These are phyloP conservation scores for Vigna mungo DNA, from an alignment of 306 rosid genomes.

Conservation along the genomic window DNA sequence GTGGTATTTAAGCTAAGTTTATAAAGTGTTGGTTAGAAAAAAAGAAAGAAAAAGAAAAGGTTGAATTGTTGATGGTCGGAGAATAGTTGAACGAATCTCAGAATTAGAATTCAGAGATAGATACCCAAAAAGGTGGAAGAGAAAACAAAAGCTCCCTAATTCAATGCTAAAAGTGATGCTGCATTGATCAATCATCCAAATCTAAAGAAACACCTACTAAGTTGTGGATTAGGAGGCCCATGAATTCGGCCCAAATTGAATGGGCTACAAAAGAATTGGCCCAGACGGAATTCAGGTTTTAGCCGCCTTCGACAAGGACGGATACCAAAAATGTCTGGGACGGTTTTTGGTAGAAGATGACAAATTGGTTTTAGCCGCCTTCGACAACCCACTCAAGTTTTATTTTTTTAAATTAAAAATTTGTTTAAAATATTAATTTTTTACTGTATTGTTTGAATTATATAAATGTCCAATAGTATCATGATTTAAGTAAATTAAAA, in stretches of 20 bases:
- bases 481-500: too few relatives aligned
- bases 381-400: too few relatives aligned
- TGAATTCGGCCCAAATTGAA: neutral
- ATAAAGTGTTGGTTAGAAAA: neutral
- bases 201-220: neutral
- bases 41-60: neutral
- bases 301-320: too few relatives aligned
- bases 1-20: neutral
- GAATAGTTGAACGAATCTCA: neutral
- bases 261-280: neutral
- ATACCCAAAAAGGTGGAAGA: neutral
- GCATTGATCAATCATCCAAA: neutral
- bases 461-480: too few relatives aligned
- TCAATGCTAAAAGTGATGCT: conserved; percentile 2
- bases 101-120: neutral
- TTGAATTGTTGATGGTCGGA: neutral
- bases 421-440: too few relatives aligned
- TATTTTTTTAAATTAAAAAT: too few relatives aligned
- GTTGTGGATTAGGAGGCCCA: neutral
- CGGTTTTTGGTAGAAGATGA: too few relatives aligned
- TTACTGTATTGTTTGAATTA: too few relatives aligned
- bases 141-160: conserved; percentile 34
- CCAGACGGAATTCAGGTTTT: too few relatives aligned
- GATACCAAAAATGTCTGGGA: too few relatives aligned
- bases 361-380: too few relatives aligned